phyloP scores from a whole-genome alignment of 306 rosid species.

The Cajanus cajan region DNA sequence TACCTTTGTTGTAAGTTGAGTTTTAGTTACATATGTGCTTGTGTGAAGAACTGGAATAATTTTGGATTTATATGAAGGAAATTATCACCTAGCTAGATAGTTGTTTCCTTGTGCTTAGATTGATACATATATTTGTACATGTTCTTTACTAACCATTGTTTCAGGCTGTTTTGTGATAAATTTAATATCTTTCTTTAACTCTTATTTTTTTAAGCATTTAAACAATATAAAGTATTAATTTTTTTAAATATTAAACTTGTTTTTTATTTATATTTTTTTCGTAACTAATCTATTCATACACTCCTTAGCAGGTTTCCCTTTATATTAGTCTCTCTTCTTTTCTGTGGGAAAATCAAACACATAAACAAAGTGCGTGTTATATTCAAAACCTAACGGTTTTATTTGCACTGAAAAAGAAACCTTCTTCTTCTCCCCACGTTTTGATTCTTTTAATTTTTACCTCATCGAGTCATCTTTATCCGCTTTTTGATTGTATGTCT shows the following conservation, averaged over 20 bases:
- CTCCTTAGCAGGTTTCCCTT: not conserved
- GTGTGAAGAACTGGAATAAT: not conserved
- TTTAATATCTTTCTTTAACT: not conserved
- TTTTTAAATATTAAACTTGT: not conserved
- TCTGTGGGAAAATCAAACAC: not conserved
- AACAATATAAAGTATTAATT: not conserved
- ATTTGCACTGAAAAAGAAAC: conserved; percentile 14
- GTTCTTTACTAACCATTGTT: not conserved
- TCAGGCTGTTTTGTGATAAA: not conserved
- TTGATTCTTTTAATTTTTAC: conserved; percentile 15
- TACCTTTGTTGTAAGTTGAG: not conserved
- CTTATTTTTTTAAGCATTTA: not conserved
- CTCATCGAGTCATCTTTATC: not conserved
- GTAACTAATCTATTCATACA: not conserved
- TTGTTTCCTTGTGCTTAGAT: not conserved
- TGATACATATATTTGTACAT: not conserved
- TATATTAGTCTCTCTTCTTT: not conserved
- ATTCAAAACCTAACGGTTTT: conserved; percentile 19
- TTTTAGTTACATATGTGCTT: not conserved
- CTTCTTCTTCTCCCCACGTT: not conserved
- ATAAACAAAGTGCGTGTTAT: not conserved
- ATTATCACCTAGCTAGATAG: not conserved
- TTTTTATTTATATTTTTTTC: not conserved
- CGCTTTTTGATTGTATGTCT: not conserved
- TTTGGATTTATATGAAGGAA: not conserved